Evolutionary conservation across 2,329 filamentous ascomycete genomes (phyloP).

Genomic region (Penicillium sp.): DNA sequence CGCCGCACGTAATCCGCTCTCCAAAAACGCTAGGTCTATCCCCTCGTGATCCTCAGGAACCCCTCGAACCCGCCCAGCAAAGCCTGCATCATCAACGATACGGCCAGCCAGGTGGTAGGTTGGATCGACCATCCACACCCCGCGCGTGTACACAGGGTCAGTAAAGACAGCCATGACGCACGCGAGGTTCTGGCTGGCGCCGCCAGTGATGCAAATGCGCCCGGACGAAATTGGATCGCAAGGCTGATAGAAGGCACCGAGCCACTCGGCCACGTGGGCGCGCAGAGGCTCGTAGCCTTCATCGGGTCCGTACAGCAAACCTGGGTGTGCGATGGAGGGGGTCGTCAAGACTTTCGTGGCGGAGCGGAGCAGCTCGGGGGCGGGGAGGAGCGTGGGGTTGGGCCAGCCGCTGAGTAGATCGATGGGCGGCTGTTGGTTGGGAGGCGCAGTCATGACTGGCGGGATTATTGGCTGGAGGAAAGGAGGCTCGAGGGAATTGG

Average conservation of each 20-base stretch:
- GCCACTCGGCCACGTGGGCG: slow-evolving; percentile 71
- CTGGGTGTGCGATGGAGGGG: slow-evolving; percentile 63
- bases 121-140: slow-evolving; percentile 81
- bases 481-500: neutral
- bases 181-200: slow-evolving; percentile 82
- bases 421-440: slow-evolving; percentile 35
- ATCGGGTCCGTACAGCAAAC: slow-evolving; percentile 81
- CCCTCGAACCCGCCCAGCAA: slow-evolving; percentile 68
- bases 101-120: slow-evolving; percentile 83
- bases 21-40: slow-evolving; percentile 69
- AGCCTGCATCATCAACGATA: slow-evolving; percentile 84
- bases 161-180: slow-evolving; percentile 79
- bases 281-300: slow-evolving; percentile 74
- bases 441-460: slow-evolving; percentile 17
- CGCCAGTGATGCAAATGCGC: slow-evolving; percentile 81
- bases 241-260: slow-evolving; percentile 66
- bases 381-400: slow-evolving; percentile 68
- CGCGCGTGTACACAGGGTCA: slow-evolving; percentile 75
- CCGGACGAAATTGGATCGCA: slow-evolving; percentile 54
- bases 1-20: slow-evolving; percentile 56
- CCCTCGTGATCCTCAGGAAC: slow-evolving; percentile 81
- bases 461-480: neutral
- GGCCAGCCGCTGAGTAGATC: slow-evolving; percentile 57
- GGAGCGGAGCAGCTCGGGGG: slow-evolving; percentile 65
- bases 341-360: slow-evolving; percentile 66